phyloP scores from a whole-genome alignment of 257 asterid species.

The Cinchona pubescens region DNA sequence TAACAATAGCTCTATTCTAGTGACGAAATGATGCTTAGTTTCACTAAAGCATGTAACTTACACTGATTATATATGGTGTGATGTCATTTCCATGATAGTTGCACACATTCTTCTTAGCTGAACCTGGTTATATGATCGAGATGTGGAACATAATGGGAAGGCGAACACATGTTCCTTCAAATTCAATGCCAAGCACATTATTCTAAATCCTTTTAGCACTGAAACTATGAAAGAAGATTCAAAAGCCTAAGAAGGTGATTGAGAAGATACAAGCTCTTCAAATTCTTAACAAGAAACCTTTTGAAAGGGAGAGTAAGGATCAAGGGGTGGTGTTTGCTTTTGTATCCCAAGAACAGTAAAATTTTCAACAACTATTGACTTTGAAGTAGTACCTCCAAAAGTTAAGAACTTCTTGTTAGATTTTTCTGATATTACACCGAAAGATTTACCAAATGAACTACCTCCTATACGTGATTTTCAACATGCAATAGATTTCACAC shows the following conservation, averaged over 20 bases:
- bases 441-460: too few species aligned
- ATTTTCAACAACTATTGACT: background rate
- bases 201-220: too few species aligned
- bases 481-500: background rate
- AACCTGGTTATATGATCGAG: background rate
- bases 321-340: background rate
- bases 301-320: background rate
- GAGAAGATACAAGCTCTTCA: too few species aligned
- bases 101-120: background rate
- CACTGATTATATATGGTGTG: background rate
- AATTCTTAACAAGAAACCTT: too few species aligned
- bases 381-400: background rate
- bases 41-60: background rate
- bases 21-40: background rate
- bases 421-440: too few species aligned
- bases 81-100: too few species aligned
- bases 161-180: too few species aligned
- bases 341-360: background rate
- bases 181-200: too few species aligned
- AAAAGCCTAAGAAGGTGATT: too few species aligned
- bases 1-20: too few species aligned
- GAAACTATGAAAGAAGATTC: too few species aligned
- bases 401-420: too few species aligned
- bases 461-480: background rate
- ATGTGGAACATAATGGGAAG: background rate